Base-by-base conservation (phyloP, 2,329 filamentous ascomycete species). In the Pleurostoma richardsiae region DNA sequence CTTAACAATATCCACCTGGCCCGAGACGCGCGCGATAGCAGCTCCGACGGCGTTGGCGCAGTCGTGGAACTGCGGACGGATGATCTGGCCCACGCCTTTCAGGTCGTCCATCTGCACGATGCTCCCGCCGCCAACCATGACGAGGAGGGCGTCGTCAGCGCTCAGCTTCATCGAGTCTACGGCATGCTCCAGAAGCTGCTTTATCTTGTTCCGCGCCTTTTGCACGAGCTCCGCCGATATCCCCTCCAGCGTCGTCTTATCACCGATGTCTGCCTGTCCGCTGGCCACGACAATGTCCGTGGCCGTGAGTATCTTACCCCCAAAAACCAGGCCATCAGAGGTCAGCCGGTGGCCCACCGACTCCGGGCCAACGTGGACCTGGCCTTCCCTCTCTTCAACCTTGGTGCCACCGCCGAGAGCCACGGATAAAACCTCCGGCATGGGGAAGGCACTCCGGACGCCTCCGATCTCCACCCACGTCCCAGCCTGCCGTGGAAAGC, bases 41-140 rank as follows among this genome's bases (percentile, higher is more conserved):
- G 81, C 82, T 2, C 82, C 82, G 7, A 85, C 80, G 0, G 82
- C 82, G 55, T 85, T 85, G 6, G 82, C 82, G 2, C 85, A 78
- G 3, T 72, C 73, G 3, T 78, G 75, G 66, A 72, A 36, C 33
- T 36, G 59, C 4, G 52, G 49, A 59, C 65, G 47, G 58, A 72
- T 50, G 60, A 67, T 40, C 63, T 65, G 43, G 49, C 57, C 47
- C 49, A 66, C 42, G 65, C 70, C 59, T 4, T 70, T 51, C 4
- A 55, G 43, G 10, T 42, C 39, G 4, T 77, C 67, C 0, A 79
- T 79, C 0, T 77, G 74, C 39, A 85, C 71, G 8, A 84, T 67
- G 1, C 80, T 78, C 4, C 82, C 82, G 0, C 82, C 82, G 6
- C 82, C 82, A 0, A 86, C 82, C 1, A 85, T 72, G 1, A 85